These are phyloP conservation scores for Byssoonygena ceratinophila DNA, from an alignment of 2,329 filamentous ascomycete genomes.

Conservation along the genomic window DNA sequence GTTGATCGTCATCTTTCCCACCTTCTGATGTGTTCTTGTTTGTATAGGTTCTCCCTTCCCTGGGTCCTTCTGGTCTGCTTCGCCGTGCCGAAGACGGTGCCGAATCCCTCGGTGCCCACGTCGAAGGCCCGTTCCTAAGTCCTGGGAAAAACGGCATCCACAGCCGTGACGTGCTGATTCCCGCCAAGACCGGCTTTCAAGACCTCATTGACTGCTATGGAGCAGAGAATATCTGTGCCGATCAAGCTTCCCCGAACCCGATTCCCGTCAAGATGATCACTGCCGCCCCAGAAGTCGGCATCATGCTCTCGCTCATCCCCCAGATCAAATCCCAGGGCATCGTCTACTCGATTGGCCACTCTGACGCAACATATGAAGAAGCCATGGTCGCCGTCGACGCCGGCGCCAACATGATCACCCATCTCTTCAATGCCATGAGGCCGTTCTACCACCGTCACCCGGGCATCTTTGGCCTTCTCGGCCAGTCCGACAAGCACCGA, in stretches of 20 bases:
- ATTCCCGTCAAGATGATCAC: constrained; percentile 64
- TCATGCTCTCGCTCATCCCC: constrained; percentile 58
- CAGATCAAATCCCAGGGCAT: constrained; percentile 56
- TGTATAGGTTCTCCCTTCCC: constrained; percentile 53
- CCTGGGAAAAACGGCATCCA: constrained; percentile 80
- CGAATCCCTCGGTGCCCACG: constrained; percentile 80
- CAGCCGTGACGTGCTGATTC: constrained; percentile 58
- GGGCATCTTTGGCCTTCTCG: constrained; percentile 76
- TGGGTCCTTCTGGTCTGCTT: constrained; percentile 57
- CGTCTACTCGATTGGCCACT: constrained; percentile 72
- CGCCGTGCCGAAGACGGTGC: constrained; percentile 58
- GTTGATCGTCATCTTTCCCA: not conserved
- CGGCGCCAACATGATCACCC: constrained; percentile 81
- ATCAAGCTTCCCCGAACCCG: constrained; percentile 10
- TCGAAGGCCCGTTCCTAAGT: constrained; percentile 80
- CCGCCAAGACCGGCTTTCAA: constrained; percentile 49
- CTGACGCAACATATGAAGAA: constrained; percentile 76
- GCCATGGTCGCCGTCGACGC: constrained; percentile 59
- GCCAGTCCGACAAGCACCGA: constrained; percentile 46
- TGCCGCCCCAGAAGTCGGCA: constrained; percentile 68
- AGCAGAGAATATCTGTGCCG: constrained; percentile 47
- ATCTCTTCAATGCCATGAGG: constrained; percentile 89
- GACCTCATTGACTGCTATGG: constrained; percentile 53
- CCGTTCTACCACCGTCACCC: constrained; percentile 85
- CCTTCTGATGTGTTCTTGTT: not conserved